Evolutionary conservation across 345 rosid genomes (phyloP).

Genomic region (Psidium guajava): DNA sequence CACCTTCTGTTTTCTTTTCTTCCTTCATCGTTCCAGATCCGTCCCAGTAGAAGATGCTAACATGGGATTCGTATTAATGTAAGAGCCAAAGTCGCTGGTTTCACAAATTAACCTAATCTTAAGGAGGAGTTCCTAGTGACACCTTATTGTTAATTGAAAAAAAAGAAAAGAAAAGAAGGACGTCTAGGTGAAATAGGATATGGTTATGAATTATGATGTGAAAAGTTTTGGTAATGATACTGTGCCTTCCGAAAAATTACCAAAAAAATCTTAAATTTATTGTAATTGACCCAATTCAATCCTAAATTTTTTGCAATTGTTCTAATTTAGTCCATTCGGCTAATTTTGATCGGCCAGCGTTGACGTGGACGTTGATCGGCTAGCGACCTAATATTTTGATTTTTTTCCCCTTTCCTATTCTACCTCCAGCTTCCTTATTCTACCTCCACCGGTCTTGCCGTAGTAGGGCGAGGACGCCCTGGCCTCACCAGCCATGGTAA

Average conservation of each 20-base stretch:
- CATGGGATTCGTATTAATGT: neutral
- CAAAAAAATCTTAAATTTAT: too few relatives aligned
- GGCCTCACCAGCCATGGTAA: too few relatives aligned
- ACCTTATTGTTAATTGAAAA: neutral
- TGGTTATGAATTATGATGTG: neutral
- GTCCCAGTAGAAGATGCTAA: neutral
- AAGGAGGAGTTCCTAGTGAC: neutral
- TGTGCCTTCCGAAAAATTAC: neutral
- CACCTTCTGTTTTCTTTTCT: neutral
- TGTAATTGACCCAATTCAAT: too few relatives aligned
- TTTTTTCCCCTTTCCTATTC: too few relatives aligned
- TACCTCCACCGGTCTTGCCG: too few relatives aligned
- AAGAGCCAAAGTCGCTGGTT: neutral
- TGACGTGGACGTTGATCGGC: too few relatives aligned
- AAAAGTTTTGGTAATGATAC: neutral
- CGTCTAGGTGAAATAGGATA: neutral
- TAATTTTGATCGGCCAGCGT: too few relatives aligned
- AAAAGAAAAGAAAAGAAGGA: neutral
- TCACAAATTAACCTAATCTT: neutral
- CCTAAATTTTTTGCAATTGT: too few relatives aligned
- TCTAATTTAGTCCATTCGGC: too few relatives aligned
- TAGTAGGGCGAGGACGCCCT: too few relatives aligned
- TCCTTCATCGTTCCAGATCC: neutral
- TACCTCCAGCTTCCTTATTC: too few relatives aligned
- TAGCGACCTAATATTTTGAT: too few relatives aligned